Evolutionary conservation across 2,329 filamentous ascomycete genomes (phyloP).

Genomic region (Colletotrichum sp.): DNA sequence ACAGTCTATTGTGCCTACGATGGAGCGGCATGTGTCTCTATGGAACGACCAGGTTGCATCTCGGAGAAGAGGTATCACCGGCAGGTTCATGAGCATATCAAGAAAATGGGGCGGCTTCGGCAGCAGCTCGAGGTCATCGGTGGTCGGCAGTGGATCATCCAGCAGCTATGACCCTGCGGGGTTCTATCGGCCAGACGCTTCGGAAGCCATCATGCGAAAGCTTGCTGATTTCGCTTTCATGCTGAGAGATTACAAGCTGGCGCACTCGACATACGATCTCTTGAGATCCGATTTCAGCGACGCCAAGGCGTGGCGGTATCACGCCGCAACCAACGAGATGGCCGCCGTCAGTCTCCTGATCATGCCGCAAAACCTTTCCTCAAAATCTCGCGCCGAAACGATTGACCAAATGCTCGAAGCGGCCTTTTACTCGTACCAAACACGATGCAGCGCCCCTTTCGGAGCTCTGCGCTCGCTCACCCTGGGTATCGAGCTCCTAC

Average conservation of each 20-base stretch:
- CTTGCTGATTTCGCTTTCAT: constrained; percentile 96
- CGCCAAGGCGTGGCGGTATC: constrained; percentile 96
- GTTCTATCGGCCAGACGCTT: constrained; percentile 82
- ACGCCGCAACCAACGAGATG: constrained; percentile 96
- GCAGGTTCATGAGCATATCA: constrained; percentile 92
- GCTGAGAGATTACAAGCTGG: constrained; percentile 94
- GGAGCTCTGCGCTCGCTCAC: constrained; percentile 80
- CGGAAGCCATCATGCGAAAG: constrained; percentile 91
- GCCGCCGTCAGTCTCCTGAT: constrained; percentile 83
- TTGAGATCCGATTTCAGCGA: constrained; percentile 88
- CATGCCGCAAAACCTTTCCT: constrained; percentile 71
- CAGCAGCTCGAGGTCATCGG: constrained; percentile 64
- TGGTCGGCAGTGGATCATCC: constrained; percentile 51
- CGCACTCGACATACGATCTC: constrained; percentile 90
- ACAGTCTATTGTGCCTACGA: constrained; percentile 92
- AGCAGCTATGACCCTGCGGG: constrained; percentile 79
- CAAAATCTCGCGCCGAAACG: constrained; percentile 79
- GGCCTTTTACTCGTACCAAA: constrained; percentile 90
- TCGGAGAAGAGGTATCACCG: constrained; percentile 83
- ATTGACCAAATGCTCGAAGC: constrained; percentile 89
- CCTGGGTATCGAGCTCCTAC: constrained; percentile 81
- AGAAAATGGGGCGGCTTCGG: constrained; percentile 90
- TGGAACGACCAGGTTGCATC: constrained; percentile 99
- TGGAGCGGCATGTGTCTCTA: constrained; percentile 88
- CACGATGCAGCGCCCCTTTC: constrained; percentile 79